phyloP scores from a whole-genome alignment of 768 basidiomycete genomes.

The Pholiota molesta region DNA sequence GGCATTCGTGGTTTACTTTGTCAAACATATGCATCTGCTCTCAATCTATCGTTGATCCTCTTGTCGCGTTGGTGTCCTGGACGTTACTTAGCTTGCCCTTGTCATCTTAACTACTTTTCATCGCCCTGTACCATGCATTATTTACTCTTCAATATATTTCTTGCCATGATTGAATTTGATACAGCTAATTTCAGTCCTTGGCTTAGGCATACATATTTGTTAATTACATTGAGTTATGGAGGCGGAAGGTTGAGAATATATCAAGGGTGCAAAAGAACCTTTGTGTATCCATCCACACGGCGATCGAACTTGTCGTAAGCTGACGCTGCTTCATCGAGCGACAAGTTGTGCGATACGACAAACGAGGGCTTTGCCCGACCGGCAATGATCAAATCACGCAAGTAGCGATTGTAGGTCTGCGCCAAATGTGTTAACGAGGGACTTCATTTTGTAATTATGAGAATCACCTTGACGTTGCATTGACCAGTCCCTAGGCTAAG shows the following conservation, averaged over 20 bases:
- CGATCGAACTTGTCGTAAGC: conserved; percentile 60
- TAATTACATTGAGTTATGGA: no score
- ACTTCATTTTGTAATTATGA: neutral
- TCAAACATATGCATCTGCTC: neutral
- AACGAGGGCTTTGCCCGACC: conserved; percentile 57
- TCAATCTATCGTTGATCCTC: neutral
- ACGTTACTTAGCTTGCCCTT: neutral
- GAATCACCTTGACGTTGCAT: conserved; percentile 53
- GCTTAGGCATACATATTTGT: no score
- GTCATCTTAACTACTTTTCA: neutral
- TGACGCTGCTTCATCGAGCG: conserved; percentile 47
- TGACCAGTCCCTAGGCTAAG: conserved; percentile 56
- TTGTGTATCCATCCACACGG: conserved; percentile 55
- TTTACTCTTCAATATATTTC: no score
- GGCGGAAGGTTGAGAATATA: neutral
- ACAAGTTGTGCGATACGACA: conserved; percentile 55
- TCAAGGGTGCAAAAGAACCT: conserved; percentile 54
- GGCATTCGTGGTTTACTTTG: no score
- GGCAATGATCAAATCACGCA: conserved; percentile 56
- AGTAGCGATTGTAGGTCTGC: conserved; percentile 54
- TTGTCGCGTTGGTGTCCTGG: neutral
- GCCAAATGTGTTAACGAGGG: neutral
- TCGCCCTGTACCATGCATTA: neutral
- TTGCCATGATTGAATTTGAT: neutral
- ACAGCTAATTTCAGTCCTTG: no score